Evolutionary conservation across 2,329 filamentous ascomycete species (phyloP).

Genomic region (Alternaria brassicicola): DNA sequence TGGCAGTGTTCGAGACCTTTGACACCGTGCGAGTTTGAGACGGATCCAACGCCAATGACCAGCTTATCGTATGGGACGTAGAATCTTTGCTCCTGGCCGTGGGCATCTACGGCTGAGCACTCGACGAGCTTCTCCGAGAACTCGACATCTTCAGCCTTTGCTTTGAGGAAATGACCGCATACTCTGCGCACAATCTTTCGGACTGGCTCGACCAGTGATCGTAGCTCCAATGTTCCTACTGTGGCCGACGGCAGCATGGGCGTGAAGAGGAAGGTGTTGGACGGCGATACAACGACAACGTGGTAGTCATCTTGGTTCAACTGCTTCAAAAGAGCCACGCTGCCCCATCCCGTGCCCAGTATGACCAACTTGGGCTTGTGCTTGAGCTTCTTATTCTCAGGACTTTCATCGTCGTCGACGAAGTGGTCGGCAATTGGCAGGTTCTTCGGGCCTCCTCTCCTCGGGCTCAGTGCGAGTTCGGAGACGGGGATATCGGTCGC

Average conservation of each 20-base stretch:
- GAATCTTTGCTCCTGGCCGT: constrained; percentile 78
- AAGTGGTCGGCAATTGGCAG: constrained; percentile 86
- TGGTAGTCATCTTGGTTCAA: constrained; percentile 92
- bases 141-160: constrained; percentile 84
- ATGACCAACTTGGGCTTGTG: constrained; percentile 93
- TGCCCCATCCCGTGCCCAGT: constrained; percentile 92
- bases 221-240: constrained; percentile 89
- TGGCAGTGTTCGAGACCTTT: constrained; percentile 92
- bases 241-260: constrained; percentile 98
- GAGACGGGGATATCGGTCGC: constrained; percentile 81
- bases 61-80: constrained; percentile 98
- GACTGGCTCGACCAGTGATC: constrained; percentile 91
- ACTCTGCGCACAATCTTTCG: constrained; percentile 79
- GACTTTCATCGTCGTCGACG: constrained; percentile 85
- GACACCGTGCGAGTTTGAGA: constrained; percentile 93
- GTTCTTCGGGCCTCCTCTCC: constrained; percentile 89
- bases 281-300: constrained; percentile 90
- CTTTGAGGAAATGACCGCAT: constrained; percentile 87
- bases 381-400: constrained; percentile 72
- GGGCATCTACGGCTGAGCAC: constrained; percentile 72
- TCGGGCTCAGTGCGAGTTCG: constrained; percentile 78
- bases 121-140: constrained; percentile 92
- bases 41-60: constrained; percentile 87
- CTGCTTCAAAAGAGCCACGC: constrained; percentile 88
- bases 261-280: constrained; percentile 97